Evolutionary conservation across 805 yeast species (phyloP).

Genomic region (Wickerhamomyces subpelliculosus): DNA sequence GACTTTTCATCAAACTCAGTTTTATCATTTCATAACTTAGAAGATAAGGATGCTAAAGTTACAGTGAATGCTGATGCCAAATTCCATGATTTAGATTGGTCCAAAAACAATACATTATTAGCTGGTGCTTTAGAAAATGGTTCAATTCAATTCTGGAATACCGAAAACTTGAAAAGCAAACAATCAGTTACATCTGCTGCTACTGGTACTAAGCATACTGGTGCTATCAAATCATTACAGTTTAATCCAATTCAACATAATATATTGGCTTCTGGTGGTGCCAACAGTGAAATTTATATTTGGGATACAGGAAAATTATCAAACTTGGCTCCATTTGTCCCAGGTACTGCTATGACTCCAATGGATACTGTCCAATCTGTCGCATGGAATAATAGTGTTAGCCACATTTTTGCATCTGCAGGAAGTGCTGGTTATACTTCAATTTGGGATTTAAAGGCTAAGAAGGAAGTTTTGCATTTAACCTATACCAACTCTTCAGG

Average conservation of each 20-base stretch:
- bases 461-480: slow-evolving; percentile 83
- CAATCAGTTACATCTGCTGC: slow-evolving; percentile 44
- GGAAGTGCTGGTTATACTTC: slow-evolving; percentile 82
- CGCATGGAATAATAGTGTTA: slow-evolving; percentile 81
- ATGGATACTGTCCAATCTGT: slow-evolving; percentile 74
- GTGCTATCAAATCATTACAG: slow-evolving; percentile 63
- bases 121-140: slow-evolving; percentile 93
- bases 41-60: slow-evolving; percentile 32
- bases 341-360: slow-evolving; percentile 77
- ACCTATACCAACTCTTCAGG: slow-evolving; percentile 50
- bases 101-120: slow-evolving; percentile 51
- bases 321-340: slow-evolving; percentile 43
- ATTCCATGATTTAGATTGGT: slow-evolving; percentile 84
- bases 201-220: slow-evolving; percentile 52
- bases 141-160: slow-evolving; percentile 70
- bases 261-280: slow-evolving; percentile 79
- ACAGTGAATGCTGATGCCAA: slow-evolving; percentile 46
- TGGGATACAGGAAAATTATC: slow-evolving; percentile 76
- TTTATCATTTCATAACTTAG: slow-evolving; percentile 74
- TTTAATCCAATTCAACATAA: slow-evolving; percentile 72
- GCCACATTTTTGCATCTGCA: slow-evolving; percentile 87
- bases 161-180: slow-evolving; percentile 37
- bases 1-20: slow-evolving; percentile 72
- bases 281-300: slow-evolving; percentile 79
- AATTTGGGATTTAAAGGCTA: slow-evolving; percentile 88